Evolutionary conservation across 805 yeast species (phyloP), one percentile per base, ranked within the genome.

Genomic region (Metschnikowia gruessii): DNA sequence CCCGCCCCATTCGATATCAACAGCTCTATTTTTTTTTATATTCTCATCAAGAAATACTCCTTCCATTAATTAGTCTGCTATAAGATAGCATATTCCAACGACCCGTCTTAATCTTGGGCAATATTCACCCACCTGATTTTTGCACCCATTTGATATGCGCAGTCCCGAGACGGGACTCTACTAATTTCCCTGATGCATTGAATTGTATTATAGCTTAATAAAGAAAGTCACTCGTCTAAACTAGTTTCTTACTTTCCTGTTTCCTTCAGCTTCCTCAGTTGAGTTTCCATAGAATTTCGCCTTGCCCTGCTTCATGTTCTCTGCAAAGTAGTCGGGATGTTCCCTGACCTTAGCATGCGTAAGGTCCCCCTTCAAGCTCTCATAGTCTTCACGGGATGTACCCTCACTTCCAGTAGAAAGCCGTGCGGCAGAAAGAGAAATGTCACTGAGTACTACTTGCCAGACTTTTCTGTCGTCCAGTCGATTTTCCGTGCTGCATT

Each of bases 381-480:
- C 51, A 43, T 53, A 56, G 35, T 58, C 62, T 7, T 52, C 49
- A 12, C 60, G 51, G 4, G 64, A 49, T 6, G 49, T 45, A 2
- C 66, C 63, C 8, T 58, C 45, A 15, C 58, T 56, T 3, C 72
- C 72, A 10, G 68, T 64, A 2, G 74, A 66, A 2, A 66, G 56
- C 28, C 68, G 51, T 3, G 73, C 74, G 0, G 73, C 72, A 11
- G 66, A 55, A 42, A 66, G 55, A n/a, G 71, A 63, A 22, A 62
- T 60, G 19, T 64, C 70, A 50, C 65, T 67, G 30, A 62, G 51
- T 1, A 68, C 67, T 7, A 57, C 53, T 37, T 63, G 60, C 74
- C 72, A 68, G 8, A 57, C 57, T 29, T 45, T 45, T 16, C 31
- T 30, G 19, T 41, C 52, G 9, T 41, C 50, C 17, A 37, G 24